Evolutionary conservation across 257 asterid genomes (phyloP).

Genomic region (Misopates orontium): DNA sequence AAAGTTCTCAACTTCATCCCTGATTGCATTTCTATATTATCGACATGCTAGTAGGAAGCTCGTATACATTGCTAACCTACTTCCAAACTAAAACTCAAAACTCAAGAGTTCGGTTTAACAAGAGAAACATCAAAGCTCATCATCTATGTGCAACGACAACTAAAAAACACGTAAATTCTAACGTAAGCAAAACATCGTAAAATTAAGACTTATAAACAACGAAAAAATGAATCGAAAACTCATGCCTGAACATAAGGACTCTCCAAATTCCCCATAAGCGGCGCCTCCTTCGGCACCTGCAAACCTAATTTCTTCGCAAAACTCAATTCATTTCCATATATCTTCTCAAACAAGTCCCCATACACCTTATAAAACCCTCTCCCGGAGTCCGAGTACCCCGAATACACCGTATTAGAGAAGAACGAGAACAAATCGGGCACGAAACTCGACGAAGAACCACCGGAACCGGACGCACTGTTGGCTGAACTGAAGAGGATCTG

Average conservation of each 20-base stretch:
- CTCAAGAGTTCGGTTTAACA: neutral
- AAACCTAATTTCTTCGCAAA: conserved; percentile 66
- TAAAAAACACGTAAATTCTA: no score
- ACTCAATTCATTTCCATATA: conserved; percentile 63
- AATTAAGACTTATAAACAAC: neutral
- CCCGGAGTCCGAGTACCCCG: conserved; percentile 79
- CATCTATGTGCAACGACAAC: neutral
- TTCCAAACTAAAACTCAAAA: neutral
- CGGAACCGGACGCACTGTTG: conserved; percentile 23
- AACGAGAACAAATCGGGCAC: conserved; percentile 74
- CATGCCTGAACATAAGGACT: conserved; percentile 79
- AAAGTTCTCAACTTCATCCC: no score
- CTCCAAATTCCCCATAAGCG: conserved; percentile 78
- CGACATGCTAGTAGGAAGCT: no score
- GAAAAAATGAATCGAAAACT: neutral
- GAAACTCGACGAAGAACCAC: conserved; percentile 39
- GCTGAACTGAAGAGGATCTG: conserved; percentile 71
- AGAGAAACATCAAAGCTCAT: neutral
- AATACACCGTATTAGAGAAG: conserved; percentile 79
- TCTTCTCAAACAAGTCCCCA: conserved; percentile 67
- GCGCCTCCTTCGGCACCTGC: conserved; percentile 78
- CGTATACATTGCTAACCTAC: neutral
- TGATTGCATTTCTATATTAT: no score
- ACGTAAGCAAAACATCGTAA: neutral
- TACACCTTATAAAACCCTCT: conserved; percentile 85